Evolutionary conservation across 306 rosid species (phyloP), one percentile per base, ranked within the genome.

Genomic region (Cicer arietinum): DNA sequence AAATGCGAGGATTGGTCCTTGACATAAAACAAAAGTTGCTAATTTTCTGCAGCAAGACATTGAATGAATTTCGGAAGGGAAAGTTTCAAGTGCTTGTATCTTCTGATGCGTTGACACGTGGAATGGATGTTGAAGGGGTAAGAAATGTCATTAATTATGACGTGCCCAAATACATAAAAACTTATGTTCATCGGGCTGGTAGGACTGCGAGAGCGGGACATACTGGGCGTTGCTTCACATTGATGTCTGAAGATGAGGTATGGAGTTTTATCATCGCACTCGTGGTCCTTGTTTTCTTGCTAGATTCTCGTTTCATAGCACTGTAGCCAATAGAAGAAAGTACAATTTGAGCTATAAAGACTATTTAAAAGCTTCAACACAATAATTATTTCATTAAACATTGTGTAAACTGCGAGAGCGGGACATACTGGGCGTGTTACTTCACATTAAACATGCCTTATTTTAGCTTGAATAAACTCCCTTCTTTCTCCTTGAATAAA

Each of bases 141-240:
- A 82, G 80, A 85, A 87, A 85, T 76, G 97, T 94, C 59, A 83
- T 94, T 77, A 94, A 91, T 81, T 94, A 91, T 70, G 95, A 91
- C 71, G 79, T 89, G 92, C 96, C 97, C 40, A 73, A 76, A 69
- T 89, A 87, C 87, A 79, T 89, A 61, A 94, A 94, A 78, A 92
- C 97, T 50, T 94, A 87, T 80, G 87, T 94, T 81, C 98, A 94
- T 72, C 89, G 96, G 54, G 98, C 84, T 54, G 98, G 98, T 72
- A 88, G 99, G 83, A 91, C 97, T 65, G 99, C 99, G 20, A 90
- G 99, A 84, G 96, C 99, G 45, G 97, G 96, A 25, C 94, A 84
- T 76, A 74, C 84, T 81, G 98, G 98, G 12, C 81, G 92, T 25
- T 90, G 96, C 87, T 94, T 87, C 85, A 89, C 99, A 72, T 83